A percentile compares a stretch with the other conserved stretches of the same genome.
Conservation (phyloP, 441 rosid genomes). For the Theobroma grandiflorum region DNA sequence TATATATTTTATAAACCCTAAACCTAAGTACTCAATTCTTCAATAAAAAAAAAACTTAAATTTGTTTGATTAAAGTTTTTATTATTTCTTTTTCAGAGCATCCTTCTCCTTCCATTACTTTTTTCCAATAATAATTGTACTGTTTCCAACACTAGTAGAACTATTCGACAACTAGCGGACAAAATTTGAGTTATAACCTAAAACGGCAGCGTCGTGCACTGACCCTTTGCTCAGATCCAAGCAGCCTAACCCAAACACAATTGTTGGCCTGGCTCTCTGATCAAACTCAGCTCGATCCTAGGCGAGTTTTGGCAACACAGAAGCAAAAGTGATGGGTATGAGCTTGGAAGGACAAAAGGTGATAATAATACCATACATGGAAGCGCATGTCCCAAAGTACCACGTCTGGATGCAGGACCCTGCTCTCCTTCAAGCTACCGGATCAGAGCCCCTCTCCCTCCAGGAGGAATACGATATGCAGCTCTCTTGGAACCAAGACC, state of each 20-base stretch:
- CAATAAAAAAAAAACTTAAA: too few species aligned
- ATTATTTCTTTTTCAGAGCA: too few species aligned
- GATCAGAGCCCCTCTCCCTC: conserved; percentile 89
- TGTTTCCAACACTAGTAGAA: too few species aligned
- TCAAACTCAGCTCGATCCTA: too few species aligned
- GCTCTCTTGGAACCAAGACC: conserved; percentile 88
- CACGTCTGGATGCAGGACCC: conserved; percentile 96
- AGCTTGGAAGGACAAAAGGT: conserved; percentile 84
- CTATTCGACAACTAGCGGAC: too few species aligned
- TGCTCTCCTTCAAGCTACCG: conserved; percentile 80
- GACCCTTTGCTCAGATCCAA: not conserved
- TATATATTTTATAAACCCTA: too few species aligned
- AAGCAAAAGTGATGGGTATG: conserved; percentile 47
- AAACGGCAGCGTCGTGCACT: not conserved
- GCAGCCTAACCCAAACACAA: not conserved
- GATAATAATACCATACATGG: conserved; percentile 81
- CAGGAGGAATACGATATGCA: conserved; percentile 87
- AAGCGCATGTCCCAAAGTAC: conserved; percentile 78
- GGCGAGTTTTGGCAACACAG: not conserved
- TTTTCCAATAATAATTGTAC: too few species aligned
- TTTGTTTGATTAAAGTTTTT: too few species aligned
- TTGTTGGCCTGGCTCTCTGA: not conserved
- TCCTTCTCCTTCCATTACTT: too few species aligned
- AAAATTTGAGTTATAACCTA: not conserved
- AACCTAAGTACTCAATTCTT: too few species aligned